These are phyloP conservation scores for Cladosporium velox DNA, from an alignment of 2,329 filamentous ascomycete genomes.

Conservation along the genomic window DNA sequence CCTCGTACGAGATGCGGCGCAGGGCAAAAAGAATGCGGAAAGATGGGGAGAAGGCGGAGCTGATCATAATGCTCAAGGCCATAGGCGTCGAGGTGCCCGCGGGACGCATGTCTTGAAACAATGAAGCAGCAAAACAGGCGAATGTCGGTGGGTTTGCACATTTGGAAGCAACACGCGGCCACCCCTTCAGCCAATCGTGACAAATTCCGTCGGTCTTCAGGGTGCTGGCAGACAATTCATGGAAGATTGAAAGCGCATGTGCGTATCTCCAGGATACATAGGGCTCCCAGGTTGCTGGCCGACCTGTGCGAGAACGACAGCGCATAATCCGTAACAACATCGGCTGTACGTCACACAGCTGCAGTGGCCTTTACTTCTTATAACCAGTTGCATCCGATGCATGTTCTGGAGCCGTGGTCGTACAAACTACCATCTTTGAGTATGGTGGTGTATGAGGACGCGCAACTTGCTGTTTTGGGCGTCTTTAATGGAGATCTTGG, in stretches of 20 bases:
- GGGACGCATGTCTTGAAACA: not conserved
- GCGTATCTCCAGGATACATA: not conserved
- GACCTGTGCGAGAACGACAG: not conserved
- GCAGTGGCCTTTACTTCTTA: not conserved
- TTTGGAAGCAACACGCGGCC: not conserved
- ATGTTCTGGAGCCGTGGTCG: not conserved
- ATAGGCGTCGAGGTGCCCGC: constrained; percentile 23
- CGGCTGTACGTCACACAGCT: not conserved
- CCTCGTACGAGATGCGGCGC: constrained; percentile 34
- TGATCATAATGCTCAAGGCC: constrained; percentile 33
- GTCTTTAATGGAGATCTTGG: not conserved
- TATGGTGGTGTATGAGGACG: not conserved
- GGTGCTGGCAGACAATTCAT: not conserved
- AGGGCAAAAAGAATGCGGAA: constrained; percentile 34
- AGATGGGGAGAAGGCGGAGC: constrained; percentile 33
- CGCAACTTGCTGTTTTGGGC: not conserved
- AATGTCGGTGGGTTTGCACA: not conserved
- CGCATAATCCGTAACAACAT: not conserved
- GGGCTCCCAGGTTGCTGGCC: not conserved
- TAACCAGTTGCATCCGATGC: not conserved
- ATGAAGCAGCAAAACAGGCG: not conserved
- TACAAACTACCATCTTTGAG: not conserved
- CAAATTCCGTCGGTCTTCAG: not conserved
- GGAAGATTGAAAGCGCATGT: not conserved
- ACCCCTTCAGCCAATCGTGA: not conserved